A percentile compares a stretch with the other conserved stretches of the same genome.
Conservation (phyloP, 2,329 filamentous ascomycete genomes). For the Diplodia scrobiculata region DNA sequence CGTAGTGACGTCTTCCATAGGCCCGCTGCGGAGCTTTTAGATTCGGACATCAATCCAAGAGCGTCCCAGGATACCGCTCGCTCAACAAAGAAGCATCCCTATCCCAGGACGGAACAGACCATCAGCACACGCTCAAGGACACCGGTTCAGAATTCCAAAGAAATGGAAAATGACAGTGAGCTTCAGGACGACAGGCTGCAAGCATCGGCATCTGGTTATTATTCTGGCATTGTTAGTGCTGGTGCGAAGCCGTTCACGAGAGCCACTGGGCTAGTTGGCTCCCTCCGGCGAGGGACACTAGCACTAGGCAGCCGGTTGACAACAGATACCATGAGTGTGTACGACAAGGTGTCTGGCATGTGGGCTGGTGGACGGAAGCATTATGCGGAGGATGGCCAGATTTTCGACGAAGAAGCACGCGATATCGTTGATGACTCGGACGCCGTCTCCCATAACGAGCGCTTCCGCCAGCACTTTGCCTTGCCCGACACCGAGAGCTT, state of each 20-base stretch:
- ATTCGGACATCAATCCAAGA: conserved; percentile 31
- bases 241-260: conserved; percentile 80
- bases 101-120: conserved; percentile 18
- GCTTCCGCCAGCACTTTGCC: conserved; percentile 88
- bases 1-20: conserved; percentile 86
- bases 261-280: conserved; percentile 79
- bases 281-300: conserved; percentile 75
- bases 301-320: conserved; percentile 81
- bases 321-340: conserved; percentile 91
- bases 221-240: conserved; percentile 59
- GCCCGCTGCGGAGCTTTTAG: conserved; percentile 57
- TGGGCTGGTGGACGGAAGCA: conserved; percentile 89
- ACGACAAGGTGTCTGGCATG: conserved; percentile 96
- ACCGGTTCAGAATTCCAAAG: conserved; percentile 19
- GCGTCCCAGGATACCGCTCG: conserved; percentile 45
- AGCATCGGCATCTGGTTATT: conserved; percentile 16
- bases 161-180: conserved; percentile 9
- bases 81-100: conserved; percentile 32
- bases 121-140: conserved; percentile 18
- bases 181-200: conserved; percentile 22
- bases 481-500: conserved; percentile 81
- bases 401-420: conserved; percentile 64
- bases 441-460: conserved; percentile 58
- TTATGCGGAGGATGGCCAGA: conserved; percentile 71
- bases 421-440: conserved; percentile 60